A percentile compares a stretch with the other conserved stretches of the same genome.
phyloP scores from a whole-genome alignment of 768 basidiomycete genomes.

The Cubamyces sp. region DNA sequence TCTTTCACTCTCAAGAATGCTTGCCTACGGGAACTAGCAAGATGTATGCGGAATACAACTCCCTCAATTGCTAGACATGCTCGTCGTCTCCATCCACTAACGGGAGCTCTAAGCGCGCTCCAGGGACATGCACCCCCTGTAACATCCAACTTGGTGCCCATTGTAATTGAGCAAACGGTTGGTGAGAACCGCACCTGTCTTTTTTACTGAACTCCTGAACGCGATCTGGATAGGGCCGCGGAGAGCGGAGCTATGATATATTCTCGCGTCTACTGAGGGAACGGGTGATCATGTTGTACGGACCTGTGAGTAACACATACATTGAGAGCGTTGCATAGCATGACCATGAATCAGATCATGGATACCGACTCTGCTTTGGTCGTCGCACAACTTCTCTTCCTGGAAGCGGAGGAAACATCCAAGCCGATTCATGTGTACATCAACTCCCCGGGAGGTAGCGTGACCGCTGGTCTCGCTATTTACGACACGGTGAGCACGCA shows the following conservation, averaged over 20 bases:
- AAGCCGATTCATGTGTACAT: conserved; percentile 97
- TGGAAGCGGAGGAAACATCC: conserved; percentile 93
- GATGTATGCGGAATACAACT: neutral
- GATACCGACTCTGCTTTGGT: conserved; percentile 88
- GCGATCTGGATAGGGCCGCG: conserved; percentile 40
- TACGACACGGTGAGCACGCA: conserved; percentile 84
- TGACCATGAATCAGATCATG: conserved; percentile 60
- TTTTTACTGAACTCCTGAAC: neutral
- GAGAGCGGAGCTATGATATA: conserved; percentile 93
- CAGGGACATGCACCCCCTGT: conserved; percentile 19
- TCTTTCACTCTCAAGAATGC: conserved; percentile 12
- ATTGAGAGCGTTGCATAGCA: neutral
- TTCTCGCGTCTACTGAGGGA: conserved; percentile 93
- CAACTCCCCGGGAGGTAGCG: conserved; percentile 95
- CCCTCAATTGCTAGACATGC: conserved; percentile 10
- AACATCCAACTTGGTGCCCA: conserved; percentile 68
- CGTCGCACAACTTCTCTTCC: conserved; percentile 91
- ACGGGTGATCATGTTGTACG: conserved; percentile 94
- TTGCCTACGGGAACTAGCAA: neutral
- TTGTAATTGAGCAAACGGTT: conserved; percentile 93
- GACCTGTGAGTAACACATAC: conserved; percentile 62
- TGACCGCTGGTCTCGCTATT: conserved; percentile 94
- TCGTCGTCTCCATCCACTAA: conserved; percentile 59
- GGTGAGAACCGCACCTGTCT: neutral
- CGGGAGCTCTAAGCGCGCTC: conserved; percentile 35